phyloP scores from a whole-genome alignment of 345 rosid species.

The Pelargonium nanum region DNA sequence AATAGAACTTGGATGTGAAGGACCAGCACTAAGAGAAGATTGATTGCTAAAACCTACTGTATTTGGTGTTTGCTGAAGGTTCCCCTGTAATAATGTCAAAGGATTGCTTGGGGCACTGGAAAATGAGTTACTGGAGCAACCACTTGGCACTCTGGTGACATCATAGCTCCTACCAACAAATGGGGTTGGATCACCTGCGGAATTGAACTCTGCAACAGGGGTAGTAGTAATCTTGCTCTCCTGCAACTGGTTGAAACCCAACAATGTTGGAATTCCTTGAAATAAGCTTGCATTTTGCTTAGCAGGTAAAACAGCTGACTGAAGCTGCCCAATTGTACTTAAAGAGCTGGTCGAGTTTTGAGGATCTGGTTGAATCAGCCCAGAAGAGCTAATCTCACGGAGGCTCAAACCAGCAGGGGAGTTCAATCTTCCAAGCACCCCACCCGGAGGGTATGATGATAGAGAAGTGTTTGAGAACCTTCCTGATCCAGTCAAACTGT shows the following conservation, averaged over 20 bases:
- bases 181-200: constrained; percentile 20
- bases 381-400: constrained; percentile 44
- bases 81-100: constrained; percentile 30
- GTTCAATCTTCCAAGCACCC: constrained; percentile 46
- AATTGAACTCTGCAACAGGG: constrained; percentile 36
- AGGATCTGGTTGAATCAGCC: constrained; percentile 37
- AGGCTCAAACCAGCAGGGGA: constrained; percentile 38
- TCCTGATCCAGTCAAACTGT: constrained; percentile 36
- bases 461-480: constrained; percentile 37
- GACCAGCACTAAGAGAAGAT: constrained; percentile 30
- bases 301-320: constrained; percentile 26
- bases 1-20: constrained; percentile 27
- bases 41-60: constrained; percentile 29
- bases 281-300: constrained; percentile 28
- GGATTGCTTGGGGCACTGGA: constrained; percentile 30
- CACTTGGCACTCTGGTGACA: constrained; percentile 24
- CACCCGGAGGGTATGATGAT: constrained; percentile 39
- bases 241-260: constrained; percentile 37
- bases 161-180: constrained; percentile 25
- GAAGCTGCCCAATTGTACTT: constrained; percentile 37
- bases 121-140: constrained; percentile 31
- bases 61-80: constrained; percentile 22
- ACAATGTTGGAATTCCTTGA: constrained; percentile 32
- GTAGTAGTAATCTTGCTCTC: constrained; percentile 28
- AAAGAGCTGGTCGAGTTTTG: constrained; percentile 31